Percentiles rank a stretch among this genome's conserved stretches.
phyloP scores from a whole-genome alignment of 1,284 basidiomycete genomes.

The Ganoderma meredithae region DNA sequence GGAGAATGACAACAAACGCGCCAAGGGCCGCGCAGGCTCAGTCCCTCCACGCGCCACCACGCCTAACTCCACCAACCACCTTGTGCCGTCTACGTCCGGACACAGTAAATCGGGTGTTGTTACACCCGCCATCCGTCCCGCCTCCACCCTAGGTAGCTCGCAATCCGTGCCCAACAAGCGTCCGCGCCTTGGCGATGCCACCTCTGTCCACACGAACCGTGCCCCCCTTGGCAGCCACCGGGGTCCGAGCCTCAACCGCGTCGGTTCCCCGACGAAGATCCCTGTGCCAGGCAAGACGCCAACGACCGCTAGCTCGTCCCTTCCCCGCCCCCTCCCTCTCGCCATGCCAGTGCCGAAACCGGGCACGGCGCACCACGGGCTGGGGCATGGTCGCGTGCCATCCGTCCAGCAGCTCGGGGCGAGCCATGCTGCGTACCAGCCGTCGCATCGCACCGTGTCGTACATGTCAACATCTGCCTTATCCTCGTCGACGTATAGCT shows the following conservation, averaged over 20 bases:
- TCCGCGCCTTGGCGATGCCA: conserved; percentile 55
- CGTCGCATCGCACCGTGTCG: conserved; percentile 31
- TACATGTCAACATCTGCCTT: conserved; percentile 22
- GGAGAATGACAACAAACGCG: conserved; percentile 69
- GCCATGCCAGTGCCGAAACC: conserved; percentile 55
- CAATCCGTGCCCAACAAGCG: conserved; percentile 63
- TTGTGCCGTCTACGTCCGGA: conserved; percentile 38
- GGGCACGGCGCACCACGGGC: conserved; percentile 55
- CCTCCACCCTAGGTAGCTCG: conserved; percentile 49
- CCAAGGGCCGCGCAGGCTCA: conserved; percentile 53
- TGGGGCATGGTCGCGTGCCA: conserved; percentile 55
- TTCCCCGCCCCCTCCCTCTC: conserved; percentile 46
- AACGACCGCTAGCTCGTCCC: conserved; percentile 40
- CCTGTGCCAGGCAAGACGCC: conserved; percentile 44
- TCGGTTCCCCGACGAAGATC: conserved; percentile 56
- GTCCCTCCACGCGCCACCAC: conserved; percentile 68
- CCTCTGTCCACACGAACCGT: conserved; percentile 32
- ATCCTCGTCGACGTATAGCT: conserved; percentile 13
- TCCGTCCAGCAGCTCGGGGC: conserved; percentile 36
- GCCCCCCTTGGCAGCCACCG: conserved; percentile 31
- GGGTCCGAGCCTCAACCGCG: conserved; percentile 28
- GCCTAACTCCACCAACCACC: conserved; percentile 51
- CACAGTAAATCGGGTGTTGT: conserved; percentile 49
- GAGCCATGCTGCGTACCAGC: conserved; percentile 32
- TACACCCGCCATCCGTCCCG: conserved; percentile 66